Base-by-base conservation (phyloP, 495 filamentous ascomycete species). In the Annulohypoxylon maeteangense region DNA sequence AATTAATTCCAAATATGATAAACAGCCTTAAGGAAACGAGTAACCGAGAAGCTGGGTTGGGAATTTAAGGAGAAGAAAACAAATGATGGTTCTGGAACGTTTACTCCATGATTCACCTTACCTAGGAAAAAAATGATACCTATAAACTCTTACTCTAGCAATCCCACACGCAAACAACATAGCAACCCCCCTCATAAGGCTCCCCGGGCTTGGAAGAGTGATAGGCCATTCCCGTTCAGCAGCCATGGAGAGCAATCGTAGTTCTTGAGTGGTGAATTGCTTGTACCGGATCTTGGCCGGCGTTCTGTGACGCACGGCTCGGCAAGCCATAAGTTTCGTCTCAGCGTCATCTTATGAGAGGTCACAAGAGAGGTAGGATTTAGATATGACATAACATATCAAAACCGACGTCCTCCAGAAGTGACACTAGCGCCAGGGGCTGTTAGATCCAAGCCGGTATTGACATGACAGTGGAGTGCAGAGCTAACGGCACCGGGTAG, bases 161-260 rank as follows among this genome's bases (percentile, higher is more conserved):
- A 60, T 67, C 55, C 34, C 65, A 73, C 48, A 61, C 65, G 65
- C 70, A 73, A 73, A 73, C 61, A 60, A 44, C 65, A 62, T 60
- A 66, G 55, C 7, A 18, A 54, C 10, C 5, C n/a, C 61, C 48
- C 56, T 61, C 60, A 48, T 38, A 68, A 56, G 48, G 47, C 50
- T 53, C 65, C 56, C 29, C 20, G 53, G 59, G 7, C 27, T 53
- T 20, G 59, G 59, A 7, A 47, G 50, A 61, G 38, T 65, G 70
- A 68, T 58, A 68, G 70, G 70, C 61, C 70, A 68, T 68, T 56
- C 25, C 48, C 23, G 34, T 23, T 40, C n/a, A 54, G 47, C 16
- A 62, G 27, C 29, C 34, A 27, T 18, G 16, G 40, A 29, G 32
- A 10, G 7, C 5, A 36, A 54, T 72, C 38, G 34, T 45, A 63